Evolutionary conservation across 2,329 filamentous ascomycete species (phyloP).

Genomic region (Beauveria scarabaeidicola): DNA sequence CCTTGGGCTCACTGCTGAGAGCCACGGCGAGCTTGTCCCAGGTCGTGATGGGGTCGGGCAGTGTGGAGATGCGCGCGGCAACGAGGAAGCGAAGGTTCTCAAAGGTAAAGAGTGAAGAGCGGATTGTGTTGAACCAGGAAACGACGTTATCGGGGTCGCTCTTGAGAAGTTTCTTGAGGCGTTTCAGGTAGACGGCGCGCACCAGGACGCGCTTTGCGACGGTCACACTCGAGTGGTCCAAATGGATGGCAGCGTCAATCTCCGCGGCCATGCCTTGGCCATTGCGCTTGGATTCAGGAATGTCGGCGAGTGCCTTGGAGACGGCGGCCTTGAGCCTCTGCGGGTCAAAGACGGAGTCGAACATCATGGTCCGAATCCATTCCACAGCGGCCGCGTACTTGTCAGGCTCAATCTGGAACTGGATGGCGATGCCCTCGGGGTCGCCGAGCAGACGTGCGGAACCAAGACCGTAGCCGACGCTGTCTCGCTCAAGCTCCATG

Average conservation of each 20-base stretch:
- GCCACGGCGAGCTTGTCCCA: slow-evolving; percentile 54
- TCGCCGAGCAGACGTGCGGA: slow-evolving; percentile 63
- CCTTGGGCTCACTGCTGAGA: slow-evolving; percentile 27
- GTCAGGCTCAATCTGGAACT: slow-evolving; percentile 77
- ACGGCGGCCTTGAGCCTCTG: slow-evolving; percentile 54
- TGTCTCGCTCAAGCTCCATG: slow-evolving; percentile 82
- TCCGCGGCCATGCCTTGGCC: slow-evolving; percentile 60
- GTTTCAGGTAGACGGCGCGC: slow-evolving; percentile 78
- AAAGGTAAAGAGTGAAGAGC: slow-evolving; percentile 68
- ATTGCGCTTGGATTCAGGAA: slow-evolving; percentile 85
- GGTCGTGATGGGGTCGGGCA: slow-evolving; percentile 65
- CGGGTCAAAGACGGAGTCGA: slow-evolving; percentile 80
- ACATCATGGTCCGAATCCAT: slow-evolving; percentile 81
- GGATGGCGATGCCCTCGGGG: slow-evolving; percentile 70
- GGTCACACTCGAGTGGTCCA: slow-evolving; percentile 64
- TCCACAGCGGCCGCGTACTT: slow-evolving; percentile 76
- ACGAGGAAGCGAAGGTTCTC: slow-evolving; percentile 81
- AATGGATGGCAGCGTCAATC: slow-evolving; percentile 70
- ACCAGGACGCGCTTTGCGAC: slow-evolving; percentile 77
- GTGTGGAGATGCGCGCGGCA: slow-evolving; percentile 67
- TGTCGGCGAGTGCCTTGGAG: slow-evolving; percentile 78
- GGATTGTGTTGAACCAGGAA: slow-evolving; percentile 66
- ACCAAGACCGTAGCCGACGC: slow-evolving; percentile 71
- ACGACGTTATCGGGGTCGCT: slow-evolving; percentile 70
- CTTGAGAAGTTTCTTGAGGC: slow-evolving; percentile 71